Percentiles rank a stretch among this genome's conserved stretches.
These are phyloP conservation scores for Noccaea bulbosa DNA, from an alignment of 345 rosid genomes.

Conservation along the genomic window DNA sequence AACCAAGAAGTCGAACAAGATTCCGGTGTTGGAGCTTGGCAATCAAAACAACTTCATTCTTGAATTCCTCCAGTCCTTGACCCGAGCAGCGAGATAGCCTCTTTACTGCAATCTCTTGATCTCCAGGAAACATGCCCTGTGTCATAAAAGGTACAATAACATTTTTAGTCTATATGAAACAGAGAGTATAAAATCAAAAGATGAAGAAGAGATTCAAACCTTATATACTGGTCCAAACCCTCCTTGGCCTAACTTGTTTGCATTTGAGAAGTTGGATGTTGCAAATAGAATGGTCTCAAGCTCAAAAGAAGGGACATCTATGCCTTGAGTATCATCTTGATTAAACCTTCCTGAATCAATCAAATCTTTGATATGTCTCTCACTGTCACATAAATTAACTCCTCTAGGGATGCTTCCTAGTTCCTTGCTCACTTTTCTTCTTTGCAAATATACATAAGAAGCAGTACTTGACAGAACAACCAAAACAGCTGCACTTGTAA, in stretches of 20 bases:
- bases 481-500: conserved; percentile 44
- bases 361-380: conserved; percentile 56
- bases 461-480: conserved; percentile 47
- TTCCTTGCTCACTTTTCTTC: conserved; percentile 44
- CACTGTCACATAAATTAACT: conserved; percentile 49
- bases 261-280: conserved; percentile 64
- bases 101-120: conserved; percentile 64
- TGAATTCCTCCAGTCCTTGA: conserved; percentile 69
- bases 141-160: neutral
- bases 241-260: conserved; percentile 76
- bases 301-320: conserved; percentile 60
- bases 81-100: conserved; percentile 61
- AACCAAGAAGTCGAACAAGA: conserved; percentile 69
- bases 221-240: conserved; percentile 82
- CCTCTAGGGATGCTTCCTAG: conserved; percentile 50
- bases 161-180: neutral
- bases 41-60: conserved; percentile 65
- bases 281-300: conserved; percentile 62
- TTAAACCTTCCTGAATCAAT: conserved; percentile 54
- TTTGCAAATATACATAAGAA: conserved; percentile 46
- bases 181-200: neutral
- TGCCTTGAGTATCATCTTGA: conserved; percentile 52
- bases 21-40: conserved; percentile 75
- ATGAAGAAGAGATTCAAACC: conserved; percentile 38
- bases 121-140: conserved; percentile 56